phyloP scores from a whole-genome alignment of 768 basidiomycete genomes.

The Candolleomyces aberdarensis region DNA sequence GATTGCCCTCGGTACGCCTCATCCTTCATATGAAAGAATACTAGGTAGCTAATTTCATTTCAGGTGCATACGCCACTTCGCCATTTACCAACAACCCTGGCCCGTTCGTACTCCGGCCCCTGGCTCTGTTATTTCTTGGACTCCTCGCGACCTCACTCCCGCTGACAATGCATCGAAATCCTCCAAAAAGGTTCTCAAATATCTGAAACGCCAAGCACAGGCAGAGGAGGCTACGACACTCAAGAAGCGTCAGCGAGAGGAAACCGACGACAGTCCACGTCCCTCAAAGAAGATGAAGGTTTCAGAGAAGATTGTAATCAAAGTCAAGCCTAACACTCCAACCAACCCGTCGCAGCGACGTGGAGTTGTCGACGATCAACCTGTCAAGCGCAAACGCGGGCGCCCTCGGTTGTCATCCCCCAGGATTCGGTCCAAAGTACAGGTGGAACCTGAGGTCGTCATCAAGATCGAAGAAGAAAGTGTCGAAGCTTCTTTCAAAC shows the following conservation, averaged over 20 bases:
- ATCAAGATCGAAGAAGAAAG: conserved; percentile 25
- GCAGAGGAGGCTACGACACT: conserved; percentile 20
- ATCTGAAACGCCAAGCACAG: conserved; percentile 5
- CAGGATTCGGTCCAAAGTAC: conserved; percentile 9
- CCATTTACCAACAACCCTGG: conserved; percentile 73
- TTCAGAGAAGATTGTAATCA: conserved; percentile 14
- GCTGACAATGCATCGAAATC: conserved; percentile 25
- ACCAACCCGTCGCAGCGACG: conserved; percentile 10
- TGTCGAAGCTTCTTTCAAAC: conserved; percentile 36
- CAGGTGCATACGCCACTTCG: conserved; percentile 78
- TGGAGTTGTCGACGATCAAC: conserved; percentile 13
- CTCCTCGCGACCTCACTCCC: conserved; percentile 50
- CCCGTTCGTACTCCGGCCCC: conserved; percentile 58
- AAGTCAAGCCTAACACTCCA: conserved; percentile 21
- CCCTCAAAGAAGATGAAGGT: conserved; percentile 49
- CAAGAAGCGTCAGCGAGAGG: conserved; percentile 28
- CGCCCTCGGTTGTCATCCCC: conserved; percentile 37
- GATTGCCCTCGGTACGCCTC: conserved; percentile 71
- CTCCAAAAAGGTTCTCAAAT: conserved; percentile 9
- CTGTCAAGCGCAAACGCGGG: conserved; percentile 38
- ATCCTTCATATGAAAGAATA: not conserved
- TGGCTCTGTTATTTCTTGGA: conserved; percentile 41
- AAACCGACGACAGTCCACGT: conserved; percentile 32
- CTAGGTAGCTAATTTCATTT: not conserved
- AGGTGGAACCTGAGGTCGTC: conserved; percentile 11